phyloP scores from a whole-genome alignment of 2,329 filamentous ascomycete genomes.

The Biscogniauxia mediterranea region DNA sequence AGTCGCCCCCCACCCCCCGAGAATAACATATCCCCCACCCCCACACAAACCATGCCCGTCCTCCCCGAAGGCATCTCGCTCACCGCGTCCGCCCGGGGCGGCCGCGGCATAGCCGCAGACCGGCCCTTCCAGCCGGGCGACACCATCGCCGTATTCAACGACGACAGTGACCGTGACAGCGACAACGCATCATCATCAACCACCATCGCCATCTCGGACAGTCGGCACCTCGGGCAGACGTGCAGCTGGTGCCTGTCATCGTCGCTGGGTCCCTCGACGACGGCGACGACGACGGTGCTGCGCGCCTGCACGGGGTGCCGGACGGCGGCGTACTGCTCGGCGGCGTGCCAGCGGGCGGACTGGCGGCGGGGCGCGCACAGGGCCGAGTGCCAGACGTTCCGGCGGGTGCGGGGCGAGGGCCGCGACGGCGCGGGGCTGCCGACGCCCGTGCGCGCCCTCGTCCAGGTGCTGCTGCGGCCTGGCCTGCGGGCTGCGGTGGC shows the following conservation, averaged over 20 bases:
- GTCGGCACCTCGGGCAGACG: slow-evolving; percentile 38
- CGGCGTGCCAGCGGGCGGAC: slow-evolving; percentile 51
- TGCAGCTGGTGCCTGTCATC: slow-evolving; percentile 50
- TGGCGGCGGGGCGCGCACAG: slow-evolving; percentile 51
- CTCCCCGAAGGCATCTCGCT: slow-evolving; percentile 17
- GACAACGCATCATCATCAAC: slow-evolving; percentile 7
- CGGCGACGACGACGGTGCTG: slow-evolving; percentile 17
- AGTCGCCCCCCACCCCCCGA: no score
- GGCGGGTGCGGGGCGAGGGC: slow-evolving; percentile 38
- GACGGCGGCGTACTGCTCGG: slow-evolving; percentile 53
- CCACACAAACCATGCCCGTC: neutral
- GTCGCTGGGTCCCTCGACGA: no score
- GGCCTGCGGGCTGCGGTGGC: slow-evolving; percentile 32
- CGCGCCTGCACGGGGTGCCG: slow-evolving; percentile 53
- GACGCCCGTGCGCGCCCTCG: slow-evolving; percentile 53
- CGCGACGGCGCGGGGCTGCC: slow-evolving; percentile 40
- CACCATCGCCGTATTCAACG: slow-evolving; percentile 45
- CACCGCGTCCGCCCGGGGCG: slow-evolving; percentile 25
- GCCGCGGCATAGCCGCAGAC: slow-evolving; percentile 47
- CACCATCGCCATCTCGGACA: slow-evolving; percentile 48
- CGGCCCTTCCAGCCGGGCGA: slow-evolving; percentile 44
- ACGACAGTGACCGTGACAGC: no score
- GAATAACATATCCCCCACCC: neutral
- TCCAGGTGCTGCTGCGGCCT: slow-evolving; percentile 48
- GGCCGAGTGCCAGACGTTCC: slow-evolving; percentile 51